Base-by-base conservation (phyloP, 1,139 yeast species). In the Maudiozyma humilis region DNA sequence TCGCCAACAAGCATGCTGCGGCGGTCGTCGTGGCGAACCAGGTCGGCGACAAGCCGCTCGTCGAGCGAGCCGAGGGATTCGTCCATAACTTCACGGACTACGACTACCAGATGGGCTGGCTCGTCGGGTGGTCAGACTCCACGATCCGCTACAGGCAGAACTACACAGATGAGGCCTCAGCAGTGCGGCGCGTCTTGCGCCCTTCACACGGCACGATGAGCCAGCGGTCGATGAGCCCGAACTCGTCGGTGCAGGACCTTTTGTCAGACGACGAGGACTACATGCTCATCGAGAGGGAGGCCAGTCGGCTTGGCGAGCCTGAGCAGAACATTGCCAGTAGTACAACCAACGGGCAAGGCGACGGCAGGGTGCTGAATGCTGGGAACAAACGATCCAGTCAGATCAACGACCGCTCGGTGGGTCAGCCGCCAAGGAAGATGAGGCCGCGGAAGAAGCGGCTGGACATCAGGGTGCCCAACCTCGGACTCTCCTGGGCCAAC, bases 1-100 rank as follows among this genome's bases (percentile, higher is more conserved):
- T 85, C 32, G 81, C 91, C 0, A 56, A 56, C 20, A 60, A 68
- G 20, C 62, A 68, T 56, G 63, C 72, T 19, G 58, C 85, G 8
- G 86, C 95, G 0, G 62, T 89, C 0, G 78, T 87, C 0, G 72
- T 84, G 1, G 76, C 89, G 0, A 89, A 89, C 55, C 97, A 89
- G 62, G 88, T 89, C 0, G 73, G 86, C 41, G 91, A 84, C 53
- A 71, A 70, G 48, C 74, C 74, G 1, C 47, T 67, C 6, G 45
- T 45, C n/a, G 61, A 56, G n/a, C 39, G 40, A 5, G 25, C 47
- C 3, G 53, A 50, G 13, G 38, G 49, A 3, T 36, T 40, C 4
- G 44, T 41, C 35, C 52, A 47, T 44, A 62, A 70, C 43, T 66
- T 73, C n/a, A 59, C 77, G 47, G 75, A 72, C 41, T 66, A 75